Base-by-base conservation (phyloP, 108 stramenopile genomes). In the Cyclotella cryptica region DNA sequence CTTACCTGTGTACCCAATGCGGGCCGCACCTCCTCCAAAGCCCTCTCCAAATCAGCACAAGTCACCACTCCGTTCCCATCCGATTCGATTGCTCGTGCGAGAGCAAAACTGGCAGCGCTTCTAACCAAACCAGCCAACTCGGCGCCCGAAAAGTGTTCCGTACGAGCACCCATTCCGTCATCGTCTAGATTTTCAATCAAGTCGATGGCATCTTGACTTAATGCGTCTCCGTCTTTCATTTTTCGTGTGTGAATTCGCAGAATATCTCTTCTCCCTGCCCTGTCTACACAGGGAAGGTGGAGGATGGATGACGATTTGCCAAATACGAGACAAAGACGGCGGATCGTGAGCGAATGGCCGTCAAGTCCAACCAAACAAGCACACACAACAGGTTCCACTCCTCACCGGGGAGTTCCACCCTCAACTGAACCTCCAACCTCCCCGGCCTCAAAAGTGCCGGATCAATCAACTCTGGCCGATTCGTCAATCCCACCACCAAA, bases 71-170 rank as follows among this genome's bases (percentile, higher is more conserved):
- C 88, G 63, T 44, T 75, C 7, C 65, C 68, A 49, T 82, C 73
- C 19, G 59, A 29, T 51, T 87, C 84, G 2, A 89, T 81, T 24
- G 88, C 72, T 49, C 89, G 70, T 13, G 87, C 88, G 28, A 97
- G 80, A 18, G 93, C 92, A 83, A 92, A 92, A 67, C 88, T 91
- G 5, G 94, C 92, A 6, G 96, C 96, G 72, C 90, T 88, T 64
- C 94, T 89, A 11, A 92, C 90, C 22, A 97, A 77, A 13, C 93
- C 97, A 12, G 95, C 92, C 52, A 97, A 78, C 73, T 97, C 97
- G 5, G 97, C 94, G 22, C 97, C 97, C 2, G 94, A 88, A 62
- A 92, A 96, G 64, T 93, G 80, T 22, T 96, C 93, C 11, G 93
- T 92, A 21, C 66, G 49, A 15, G 90, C 88, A 26, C 91, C 74